Conservation (phyloP, 352 stramenopile species). For the Stramenopiles sp. region DNA sequence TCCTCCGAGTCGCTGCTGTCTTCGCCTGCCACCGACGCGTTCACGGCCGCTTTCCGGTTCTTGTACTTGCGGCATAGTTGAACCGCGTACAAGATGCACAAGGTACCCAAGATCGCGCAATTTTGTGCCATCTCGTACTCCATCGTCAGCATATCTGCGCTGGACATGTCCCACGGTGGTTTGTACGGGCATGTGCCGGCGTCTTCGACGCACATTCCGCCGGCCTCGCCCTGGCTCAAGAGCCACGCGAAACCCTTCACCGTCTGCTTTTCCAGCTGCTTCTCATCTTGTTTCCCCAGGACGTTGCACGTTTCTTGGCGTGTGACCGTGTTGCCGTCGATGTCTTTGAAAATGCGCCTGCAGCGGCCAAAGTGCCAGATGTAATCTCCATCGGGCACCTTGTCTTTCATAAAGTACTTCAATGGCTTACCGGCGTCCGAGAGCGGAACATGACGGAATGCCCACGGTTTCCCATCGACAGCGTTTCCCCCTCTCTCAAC, state of each 20-base stretch:
- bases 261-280: slow-evolving; percentile 4
- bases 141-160: not conserved
- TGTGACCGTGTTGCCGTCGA: not conserved
- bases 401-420: slow-evolving; percentile 9
- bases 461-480: not conserved
- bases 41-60: too few species aligned
- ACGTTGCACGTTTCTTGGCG: not conserved
- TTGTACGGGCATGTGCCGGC: not conserved
- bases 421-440: not conserved
- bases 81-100: too few species aligned
- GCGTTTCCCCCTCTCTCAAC: not conserved
- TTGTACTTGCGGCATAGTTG: too few species aligned
- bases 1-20: too few species aligned
- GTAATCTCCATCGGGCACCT: not conserved
- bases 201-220: slow-evolving; percentile 8
- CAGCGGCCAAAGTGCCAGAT: slow-evolving; percentile 8
- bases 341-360: not conserved
- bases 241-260: slow-evolving; percentile 2
- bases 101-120: too few species aligned
- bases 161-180: not conserved
- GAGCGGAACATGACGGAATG: not conserved
- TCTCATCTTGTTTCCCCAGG: slow-evolving; percentile 10
- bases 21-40: too few species aligned
- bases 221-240: not conserved
- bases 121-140: slow-evolving; percentile 9